Evolutionary conservation across 2,329 filamentous ascomycete species (phyloP).

Genomic region (Trichophyton mentagrophytes): DNA sequence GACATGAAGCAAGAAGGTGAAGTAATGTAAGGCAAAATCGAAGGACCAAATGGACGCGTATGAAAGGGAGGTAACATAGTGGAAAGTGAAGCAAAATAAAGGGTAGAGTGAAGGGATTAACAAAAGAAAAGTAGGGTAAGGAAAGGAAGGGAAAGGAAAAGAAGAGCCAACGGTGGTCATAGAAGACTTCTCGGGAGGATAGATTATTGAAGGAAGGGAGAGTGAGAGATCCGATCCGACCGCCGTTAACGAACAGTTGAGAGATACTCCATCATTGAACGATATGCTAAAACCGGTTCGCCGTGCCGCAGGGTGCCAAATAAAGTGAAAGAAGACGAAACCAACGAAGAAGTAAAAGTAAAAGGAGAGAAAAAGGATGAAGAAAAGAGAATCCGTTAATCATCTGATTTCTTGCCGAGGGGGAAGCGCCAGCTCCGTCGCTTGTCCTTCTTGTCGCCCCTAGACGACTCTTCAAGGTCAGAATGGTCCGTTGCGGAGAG

Average conservation of each 20-base stretch:
- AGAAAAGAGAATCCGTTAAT: neutral
- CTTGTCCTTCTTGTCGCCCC: constrained; percentile 51
- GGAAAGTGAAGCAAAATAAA: no score
- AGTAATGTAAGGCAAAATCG: neutral
- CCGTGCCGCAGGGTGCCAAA: neutral
- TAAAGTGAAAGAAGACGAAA: neutral
- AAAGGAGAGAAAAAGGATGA: neutral
- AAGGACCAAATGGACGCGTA: neutral
- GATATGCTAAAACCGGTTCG: neutral
- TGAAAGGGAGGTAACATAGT: neutral
- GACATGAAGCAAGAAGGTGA: neutral
- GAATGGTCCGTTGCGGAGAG: constrained; percentile 65
- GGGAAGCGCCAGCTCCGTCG: constrained; percentile 63
- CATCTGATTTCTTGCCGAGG: constrained; percentile 17
- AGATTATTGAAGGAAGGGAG: no score
- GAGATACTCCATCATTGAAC: neutral
- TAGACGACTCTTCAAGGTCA: constrained; percentile 60
- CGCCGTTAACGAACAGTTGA: neutral
- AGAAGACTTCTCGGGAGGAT: no score
- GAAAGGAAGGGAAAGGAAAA: neutral
- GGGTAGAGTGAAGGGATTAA: no score
- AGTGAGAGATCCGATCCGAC: no score
- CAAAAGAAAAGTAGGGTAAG: neutral
- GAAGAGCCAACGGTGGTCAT: neutral
- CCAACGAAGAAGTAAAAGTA: neutral